A percentile compares a stretch with the other conserved stretches of the same genome.
These are phyloP conservation scores for Shiraia bambusicola DNA, from an alignment of 2,329 filamentous ascomycete species.

Conservation along the genomic window DNA sequence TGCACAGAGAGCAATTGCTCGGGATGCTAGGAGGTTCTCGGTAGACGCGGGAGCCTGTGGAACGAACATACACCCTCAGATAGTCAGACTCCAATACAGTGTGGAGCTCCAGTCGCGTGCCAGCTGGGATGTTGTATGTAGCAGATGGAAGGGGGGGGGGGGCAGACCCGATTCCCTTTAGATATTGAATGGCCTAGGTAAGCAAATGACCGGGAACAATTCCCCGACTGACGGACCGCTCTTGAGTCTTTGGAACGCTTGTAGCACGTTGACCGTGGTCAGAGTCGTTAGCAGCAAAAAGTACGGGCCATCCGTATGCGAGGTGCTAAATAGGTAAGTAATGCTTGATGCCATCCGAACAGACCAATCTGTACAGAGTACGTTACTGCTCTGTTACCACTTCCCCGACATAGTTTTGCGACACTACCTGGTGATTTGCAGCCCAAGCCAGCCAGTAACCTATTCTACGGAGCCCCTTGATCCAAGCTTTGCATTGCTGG, in stretches of 20 bases:
- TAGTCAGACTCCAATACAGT: constrained; percentile 20
- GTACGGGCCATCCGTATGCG: constrained; percentile 32
- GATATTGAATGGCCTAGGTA: constrained; percentile 29
- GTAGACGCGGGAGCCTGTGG: constrained; percentile 29
- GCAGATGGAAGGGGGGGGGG: constrained; percentile 26
- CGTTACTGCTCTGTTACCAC: constrained; percentile 27
- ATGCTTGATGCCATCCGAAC: constrained; percentile 25
- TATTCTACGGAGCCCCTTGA: constrained; percentile 28
- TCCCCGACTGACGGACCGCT: constrained; percentile 31
- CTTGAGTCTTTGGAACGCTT: constrained; percentile 23
- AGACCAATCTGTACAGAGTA: constrained; percentile 36
- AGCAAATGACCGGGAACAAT: constrained; percentile 28
- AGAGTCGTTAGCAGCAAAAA: constrained; percentile 23
- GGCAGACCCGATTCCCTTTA: constrained; percentile 29
- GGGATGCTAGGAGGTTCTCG: constrained; percentile 17
- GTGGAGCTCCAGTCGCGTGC: constrained; percentile 31
- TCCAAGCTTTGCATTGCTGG: constrained; percentile 15
- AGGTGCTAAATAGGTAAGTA: constrained; percentile 31
- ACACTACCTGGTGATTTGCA: constrained; percentile 17
- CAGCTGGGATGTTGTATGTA: constrained; percentile 31
- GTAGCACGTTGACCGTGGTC: constrained; percentile 25
- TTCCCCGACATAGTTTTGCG: constrained; percentile 19
- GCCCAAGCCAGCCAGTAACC: constrained; percentile 26
- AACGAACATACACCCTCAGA: constrained; percentile 23
- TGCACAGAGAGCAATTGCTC: constrained; percentile 6